Percentiles rank a stretch among this genome's conserved stretches.
phyloP scores from a whole-genome alignment of 2,329 filamentous ascomycete species.

The Metarhizium guizhouense region DNA sequence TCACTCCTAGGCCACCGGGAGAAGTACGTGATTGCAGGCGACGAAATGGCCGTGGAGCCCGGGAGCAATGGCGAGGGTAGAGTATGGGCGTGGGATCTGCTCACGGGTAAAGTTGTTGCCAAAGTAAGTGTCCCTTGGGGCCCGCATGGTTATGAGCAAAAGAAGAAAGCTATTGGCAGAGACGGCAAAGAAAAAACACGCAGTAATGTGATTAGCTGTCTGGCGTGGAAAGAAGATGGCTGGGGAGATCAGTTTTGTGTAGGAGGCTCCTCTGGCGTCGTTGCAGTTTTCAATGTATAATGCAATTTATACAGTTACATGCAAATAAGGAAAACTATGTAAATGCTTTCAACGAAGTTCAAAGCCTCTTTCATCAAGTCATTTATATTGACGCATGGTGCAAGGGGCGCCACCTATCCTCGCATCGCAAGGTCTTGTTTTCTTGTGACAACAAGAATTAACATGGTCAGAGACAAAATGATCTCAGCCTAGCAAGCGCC shows the following conservation, averaged over 20 bases:
- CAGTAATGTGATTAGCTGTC: constrained; percentile 51
- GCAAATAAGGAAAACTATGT: not conserved
- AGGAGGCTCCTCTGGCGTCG: constrained; percentile 54
- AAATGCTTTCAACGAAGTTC: not conserved
- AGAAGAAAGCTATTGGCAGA: constrained; percentile 45
- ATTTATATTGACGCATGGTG: constrained; percentile 3
- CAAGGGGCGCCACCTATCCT: not conserved
- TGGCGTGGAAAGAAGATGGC: constrained; percentile 54
- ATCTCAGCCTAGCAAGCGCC: constrained; percentile 3
- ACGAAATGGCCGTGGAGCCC: constrained; percentile 46
- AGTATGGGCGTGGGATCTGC: constrained; percentile 75
- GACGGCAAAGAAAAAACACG: constrained; percentile 52
- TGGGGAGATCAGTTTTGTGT: constrained; percentile 58
- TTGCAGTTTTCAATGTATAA: constrained; percentile 49
- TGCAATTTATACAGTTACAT: not conserved
- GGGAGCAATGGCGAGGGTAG: constrained; percentile 40
- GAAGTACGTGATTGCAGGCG: constrained; percentile 69
- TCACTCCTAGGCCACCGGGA: constrained; percentile 68
- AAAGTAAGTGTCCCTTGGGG: constrained; percentile 52
- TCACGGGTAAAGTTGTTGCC: constrained; percentile 61
- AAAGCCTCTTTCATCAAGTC: constrained; percentile 2
- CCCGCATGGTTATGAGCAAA: constrained; percentile 35
- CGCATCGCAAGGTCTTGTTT: not conserved
- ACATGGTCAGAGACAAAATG: not conserved
- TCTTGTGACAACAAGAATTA: not conserved